Base-by-base conservation (phyloP, 805 yeast genomes). In the Metschnikowia noctiluminum region DNA sequence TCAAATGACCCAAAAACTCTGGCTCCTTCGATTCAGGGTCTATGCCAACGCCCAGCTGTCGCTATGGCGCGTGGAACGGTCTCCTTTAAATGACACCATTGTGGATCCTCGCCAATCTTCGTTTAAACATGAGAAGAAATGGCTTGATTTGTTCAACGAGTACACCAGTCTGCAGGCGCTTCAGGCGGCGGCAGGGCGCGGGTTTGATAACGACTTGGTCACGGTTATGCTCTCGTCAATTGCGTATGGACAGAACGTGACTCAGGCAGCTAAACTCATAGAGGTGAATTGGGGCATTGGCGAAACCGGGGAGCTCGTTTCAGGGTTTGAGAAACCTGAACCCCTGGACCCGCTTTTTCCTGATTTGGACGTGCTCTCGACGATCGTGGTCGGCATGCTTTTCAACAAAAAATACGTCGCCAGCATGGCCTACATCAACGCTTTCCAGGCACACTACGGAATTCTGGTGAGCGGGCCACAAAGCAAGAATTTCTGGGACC, bases 401-500 rank as follows among this genome's bases (percentile, higher is more conserved):
- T 66, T 57, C 53, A 70, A 71, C 52, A 50, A 57, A 2, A 49
- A 59, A 48, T 71, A 64, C 46, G 66, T 60, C 42, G 60, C 62
- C 35, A 63, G 70, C 2, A 63, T 73, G 65, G 59, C 59, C 14
- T 70, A 63, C 49, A 55, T 71, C 32, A 72, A 69, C 49, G 56
- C 59, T 16, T 70, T 73, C 53, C 76, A 71, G 53, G 54, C 60
- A 6, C 46, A 55, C 32, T 73, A 67, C 28, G 48, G 58, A 8
- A 45, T 66, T 26, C 61, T 63, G 36, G 49, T 65, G 27, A 48
- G 55, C 12, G 39, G 47, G 3, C 32, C 37, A 3, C 38, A 45
- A 8, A 47, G 69, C 28, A 59, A 58, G 48, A 43, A 55, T 2
- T 65, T 73, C 48, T 73, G 76, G 76, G 70, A 64, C 48, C 60